Conservation (phyloP, 805 yeast species). For the Clavispora asparagi region DNA sequence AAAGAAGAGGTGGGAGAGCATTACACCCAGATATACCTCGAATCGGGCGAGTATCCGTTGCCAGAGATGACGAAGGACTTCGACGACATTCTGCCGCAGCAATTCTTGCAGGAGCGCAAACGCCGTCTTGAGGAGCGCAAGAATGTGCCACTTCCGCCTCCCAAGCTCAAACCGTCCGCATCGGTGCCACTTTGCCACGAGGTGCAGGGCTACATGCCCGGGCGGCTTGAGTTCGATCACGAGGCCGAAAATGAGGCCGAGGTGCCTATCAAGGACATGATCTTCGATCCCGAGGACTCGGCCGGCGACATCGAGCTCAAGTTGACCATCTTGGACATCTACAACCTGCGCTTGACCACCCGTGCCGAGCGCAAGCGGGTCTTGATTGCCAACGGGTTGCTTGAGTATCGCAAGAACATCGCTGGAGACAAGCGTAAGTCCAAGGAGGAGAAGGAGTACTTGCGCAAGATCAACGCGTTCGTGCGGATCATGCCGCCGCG, state of each 20-base stretch:
- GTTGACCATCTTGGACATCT: constrained; percentile 79
- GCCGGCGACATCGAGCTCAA: constrained; percentile 86
- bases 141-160: constrained; percentile 70
- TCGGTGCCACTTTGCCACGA: constrained; percentile 96
- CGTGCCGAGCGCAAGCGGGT: constrained; percentile 91
- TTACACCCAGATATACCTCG: constrained; percentile 65
- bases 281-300: constrained; percentile 89
- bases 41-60: constrained; percentile 73
- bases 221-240: constrained; percentile 91
- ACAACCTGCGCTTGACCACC: constrained; percentile 81
- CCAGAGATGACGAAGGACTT: constrained; percentile 81
- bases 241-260: constrained; percentile 98
- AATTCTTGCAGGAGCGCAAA: constrained; percentile 64
- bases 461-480: constrained; percentile 70
- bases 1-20: constrained; percentile 90
- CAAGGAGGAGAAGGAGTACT: constrained; percentile 84
- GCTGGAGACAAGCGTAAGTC: constrained; percentile 78
- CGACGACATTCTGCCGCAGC: constrained; percentile 52
- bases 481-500: constrained; percentile 74
- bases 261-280: constrained; percentile 87
- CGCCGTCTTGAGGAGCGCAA: constrained; percentile 66
- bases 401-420: constrained; percentile 81
- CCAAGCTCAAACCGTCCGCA: constrained; percentile 82
- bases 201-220: constrained; percentile 98
- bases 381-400: constrained; percentile 65